A percentile compares a stretch with the other conserved stretches of the same genome.
phyloP scores from a whole-genome alignment of 352 stramenopile genomes.

The Phytophthora pisi region DNA sequence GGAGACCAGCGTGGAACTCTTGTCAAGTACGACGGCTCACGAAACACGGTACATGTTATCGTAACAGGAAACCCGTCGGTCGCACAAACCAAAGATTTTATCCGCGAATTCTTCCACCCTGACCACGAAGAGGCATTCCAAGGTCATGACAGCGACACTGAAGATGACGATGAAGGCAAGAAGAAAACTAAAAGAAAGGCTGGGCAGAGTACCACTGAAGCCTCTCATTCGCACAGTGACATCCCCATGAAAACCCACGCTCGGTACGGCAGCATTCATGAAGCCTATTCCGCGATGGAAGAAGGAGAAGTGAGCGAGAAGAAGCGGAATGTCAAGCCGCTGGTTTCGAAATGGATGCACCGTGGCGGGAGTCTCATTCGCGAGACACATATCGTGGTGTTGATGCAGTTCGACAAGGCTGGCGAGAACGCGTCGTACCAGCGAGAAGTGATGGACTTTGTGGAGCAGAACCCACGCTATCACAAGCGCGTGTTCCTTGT shows the following conservation, averaged over 20 bases:
- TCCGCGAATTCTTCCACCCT: constrained; percentile 89
- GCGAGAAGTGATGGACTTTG: constrained; percentile 68
- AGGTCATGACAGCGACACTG: constrained; percentile 18
- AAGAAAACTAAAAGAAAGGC: constrained; percentile 2
- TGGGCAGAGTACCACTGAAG: constrained; percentile 12
- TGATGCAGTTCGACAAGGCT: constrained; percentile 78
- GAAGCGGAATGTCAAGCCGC: constrained; percentile 21
- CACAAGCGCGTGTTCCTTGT: constrained; percentile 84
- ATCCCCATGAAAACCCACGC: constrained; percentile 25
- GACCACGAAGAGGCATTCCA: constrained; percentile 70
- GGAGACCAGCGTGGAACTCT: constrained; percentile 63
- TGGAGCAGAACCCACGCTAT: constrained; percentile 71
- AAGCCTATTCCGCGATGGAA: constrained; percentile 38
- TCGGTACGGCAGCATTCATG: constrained; percentile 35
- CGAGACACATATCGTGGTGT: constrained; percentile 80
- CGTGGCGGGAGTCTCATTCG: constrained; percentile 56
- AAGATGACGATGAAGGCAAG: constrained; percentile 27
- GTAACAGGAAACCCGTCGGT: constrained; percentile 83
- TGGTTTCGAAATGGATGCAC: constrained; percentile 59
- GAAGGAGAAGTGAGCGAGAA: constrained; percentile 32
- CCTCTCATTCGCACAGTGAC: constrained; percentile 15
- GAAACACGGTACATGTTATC: constrained; percentile 83
- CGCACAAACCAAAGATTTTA: constrained; percentile 85
- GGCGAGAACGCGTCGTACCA: constrained; percentile 56
- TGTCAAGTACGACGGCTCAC: constrained; percentile 65